These are phyloP conservation scores for Juglanconis sp. DNA, from an alignment of 2,329 filamentous ascomycete species.

Conservation along the genomic window DNA sequence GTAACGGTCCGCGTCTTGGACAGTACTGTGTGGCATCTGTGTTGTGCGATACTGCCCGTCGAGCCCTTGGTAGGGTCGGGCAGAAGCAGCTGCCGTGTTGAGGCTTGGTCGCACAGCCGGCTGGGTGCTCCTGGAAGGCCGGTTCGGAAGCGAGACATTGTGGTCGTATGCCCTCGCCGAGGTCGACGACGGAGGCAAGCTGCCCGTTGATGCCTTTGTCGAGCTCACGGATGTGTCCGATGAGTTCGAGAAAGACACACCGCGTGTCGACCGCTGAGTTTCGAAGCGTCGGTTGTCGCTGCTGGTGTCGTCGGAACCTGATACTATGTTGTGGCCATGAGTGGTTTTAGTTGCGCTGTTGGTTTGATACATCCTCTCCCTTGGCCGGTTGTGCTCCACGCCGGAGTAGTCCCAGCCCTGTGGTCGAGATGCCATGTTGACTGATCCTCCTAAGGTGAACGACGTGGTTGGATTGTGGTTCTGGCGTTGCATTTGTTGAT, in stretches of 20 bases:
- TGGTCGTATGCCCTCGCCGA: conserved; percentile 1
- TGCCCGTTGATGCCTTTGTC: conserved; percentile 11
- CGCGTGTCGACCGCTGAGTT: conserved; percentile 4
- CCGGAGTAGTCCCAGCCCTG: conserved; percentile 11
- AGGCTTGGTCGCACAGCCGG: neutral
- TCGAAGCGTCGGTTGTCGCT: neutral
- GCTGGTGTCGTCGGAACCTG: neutral
- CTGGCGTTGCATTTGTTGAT: neutral
- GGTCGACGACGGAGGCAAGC: neutral
- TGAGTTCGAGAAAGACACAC: conserved; percentile 6
- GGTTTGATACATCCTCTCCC: neutral
- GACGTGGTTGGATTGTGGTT: neutral
- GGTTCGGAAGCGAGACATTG: neutral
- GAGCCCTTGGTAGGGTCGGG: conserved; percentile 5
- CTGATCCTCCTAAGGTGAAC: neutral
- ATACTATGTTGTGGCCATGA: neutral
- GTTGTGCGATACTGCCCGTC: conserved; percentile 9
- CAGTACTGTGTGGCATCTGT: conserved; percentile 8
- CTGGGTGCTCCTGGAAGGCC: conserved; percentile 5
- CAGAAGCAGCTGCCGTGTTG: neutral
- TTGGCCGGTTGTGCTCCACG: conserved; percentile 8
- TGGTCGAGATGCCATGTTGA: conserved; percentile 15
- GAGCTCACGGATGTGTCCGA: conserved; percentile 9
- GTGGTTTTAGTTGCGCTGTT: neutral
- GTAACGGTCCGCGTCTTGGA: conserved; percentile 1